These are phyloP conservation scores for Blyttiomyces sp. DNA, from an alignment of 371 early-diverging fungal species.

Conservation along the genomic window DNA sequence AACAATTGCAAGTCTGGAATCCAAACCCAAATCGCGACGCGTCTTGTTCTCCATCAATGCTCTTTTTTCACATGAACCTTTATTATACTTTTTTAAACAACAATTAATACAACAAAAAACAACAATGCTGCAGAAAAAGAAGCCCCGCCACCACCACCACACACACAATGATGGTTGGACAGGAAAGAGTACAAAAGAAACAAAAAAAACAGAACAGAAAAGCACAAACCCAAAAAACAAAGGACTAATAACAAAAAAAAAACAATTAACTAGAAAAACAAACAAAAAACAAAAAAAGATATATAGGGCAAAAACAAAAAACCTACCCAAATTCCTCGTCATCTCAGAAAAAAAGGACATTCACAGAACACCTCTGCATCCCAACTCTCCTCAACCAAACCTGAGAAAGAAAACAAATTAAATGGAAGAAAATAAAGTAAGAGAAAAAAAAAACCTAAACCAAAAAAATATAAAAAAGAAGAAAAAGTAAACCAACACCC, in stretches of 20 bases:
- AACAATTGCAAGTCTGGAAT: too few species aligned
- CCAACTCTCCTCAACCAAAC: neutral
- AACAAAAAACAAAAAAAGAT: neutral
- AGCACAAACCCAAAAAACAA: neutral
- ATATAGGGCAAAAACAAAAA: neutral
- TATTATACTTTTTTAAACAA: too few species aligned
- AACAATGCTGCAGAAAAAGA: neutral
- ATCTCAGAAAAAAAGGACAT: neutral
- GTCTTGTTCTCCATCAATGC: too few species aligned
- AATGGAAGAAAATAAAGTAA: neutral
- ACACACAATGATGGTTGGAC: neutral
- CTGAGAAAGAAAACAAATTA: neutral
- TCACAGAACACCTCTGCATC: neutral
- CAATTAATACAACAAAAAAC: too few species aligned
- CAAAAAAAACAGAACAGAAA: neutral
- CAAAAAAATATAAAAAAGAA: neutral
- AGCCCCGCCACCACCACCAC: conserved; percentile 1
- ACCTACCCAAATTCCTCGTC: neutral
- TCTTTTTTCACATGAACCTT: too few species aligned
- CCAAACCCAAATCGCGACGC: too few species aligned
- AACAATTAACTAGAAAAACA: too few species aligned
- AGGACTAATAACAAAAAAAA: too few species aligned
- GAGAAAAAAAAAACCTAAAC: neutral
- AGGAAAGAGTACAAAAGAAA: neutral
- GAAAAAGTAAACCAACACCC: neutral